Percentiles rank a stretch among this genome's conserved stretches.
Conservation (phyloP, 2,329 filamentous ascomycete genomes). For the Beauveria bassiana region DNA sequence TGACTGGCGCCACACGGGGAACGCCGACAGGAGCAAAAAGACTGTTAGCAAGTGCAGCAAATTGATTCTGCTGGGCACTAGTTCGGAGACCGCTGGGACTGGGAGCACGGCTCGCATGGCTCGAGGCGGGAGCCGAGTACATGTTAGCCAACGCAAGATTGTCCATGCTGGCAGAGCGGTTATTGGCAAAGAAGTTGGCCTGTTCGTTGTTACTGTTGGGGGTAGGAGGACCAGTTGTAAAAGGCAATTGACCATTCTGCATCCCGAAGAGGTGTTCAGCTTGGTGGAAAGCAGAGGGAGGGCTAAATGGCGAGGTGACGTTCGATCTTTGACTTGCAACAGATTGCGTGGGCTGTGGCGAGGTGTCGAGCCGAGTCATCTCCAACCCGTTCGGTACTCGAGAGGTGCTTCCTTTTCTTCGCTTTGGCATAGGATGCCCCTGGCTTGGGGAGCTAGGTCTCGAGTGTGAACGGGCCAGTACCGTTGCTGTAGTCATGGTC, state of each 20-base stretch:
- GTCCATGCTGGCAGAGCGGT: conserved; percentile 58
- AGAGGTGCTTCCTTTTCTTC: conserved; percentile 68
- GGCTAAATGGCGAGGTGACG: conserved; percentile 46
- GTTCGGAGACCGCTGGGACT: conserved; percentile 55
- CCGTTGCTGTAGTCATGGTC: conserved; percentile 16
- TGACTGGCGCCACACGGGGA: conserved; percentile 46
- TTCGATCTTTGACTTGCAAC: conserved; percentile 30
- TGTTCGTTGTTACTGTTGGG: conserved; percentile 59
- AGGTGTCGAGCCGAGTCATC: conserved; percentile 74
- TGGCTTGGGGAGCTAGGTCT: conserved; percentile 66
- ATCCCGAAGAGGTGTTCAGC: conserved; percentile 39
- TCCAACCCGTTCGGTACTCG: conserved; percentile 67
- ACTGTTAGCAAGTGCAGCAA: conserved; percentile 37
- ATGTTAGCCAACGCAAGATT: conserved; percentile 55
- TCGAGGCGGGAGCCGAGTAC: conserved; percentile 64
- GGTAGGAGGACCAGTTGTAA: conserved; percentile 56
- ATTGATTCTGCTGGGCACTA: conserved; percentile 35
- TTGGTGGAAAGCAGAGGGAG: conserved; percentile 36
- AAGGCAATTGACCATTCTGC: conserved; percentile 30
- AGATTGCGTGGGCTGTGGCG: conserved; percentile 31
- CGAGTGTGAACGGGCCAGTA: conserved; percentile 43
- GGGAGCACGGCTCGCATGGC: conserved; percentile 68
- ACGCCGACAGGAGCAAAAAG: conserved; percentile 44
- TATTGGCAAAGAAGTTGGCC: conserved; percentile 45
- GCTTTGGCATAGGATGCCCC: conserved; percentile 63